A percentile compares a stretch with the other conserved stretches of the same genome.
Conservation (phyloP, 2,329 filamentous ascomycete species). For the Neofusicoccum umdonicola region DNA sequence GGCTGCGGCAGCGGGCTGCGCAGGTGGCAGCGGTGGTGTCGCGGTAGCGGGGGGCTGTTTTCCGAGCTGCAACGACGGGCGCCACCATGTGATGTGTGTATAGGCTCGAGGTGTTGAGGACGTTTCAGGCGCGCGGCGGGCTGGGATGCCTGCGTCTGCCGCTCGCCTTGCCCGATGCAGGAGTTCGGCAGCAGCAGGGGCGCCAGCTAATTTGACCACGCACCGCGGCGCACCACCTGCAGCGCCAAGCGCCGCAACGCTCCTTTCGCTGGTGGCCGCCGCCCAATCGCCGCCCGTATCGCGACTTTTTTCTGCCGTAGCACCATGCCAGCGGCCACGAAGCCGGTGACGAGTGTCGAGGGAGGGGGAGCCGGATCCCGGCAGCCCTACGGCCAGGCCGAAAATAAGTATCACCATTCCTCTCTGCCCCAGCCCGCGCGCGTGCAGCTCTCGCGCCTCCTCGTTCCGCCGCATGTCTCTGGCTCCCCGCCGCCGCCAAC, state of each 20-base stretch:
- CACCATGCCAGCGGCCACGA: background rate
- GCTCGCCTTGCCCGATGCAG: background rate
- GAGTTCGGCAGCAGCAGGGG: background rate
- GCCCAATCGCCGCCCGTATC: background rate
- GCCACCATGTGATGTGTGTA: background rate
- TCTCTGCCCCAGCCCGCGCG: background rate
- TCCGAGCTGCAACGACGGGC: background rate
- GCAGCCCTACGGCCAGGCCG: background rate
- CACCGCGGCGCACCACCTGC: slow-evolving; percentile 2
- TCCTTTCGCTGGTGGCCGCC: background rate
- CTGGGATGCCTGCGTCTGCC: no score
- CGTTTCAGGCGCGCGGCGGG: background rate
- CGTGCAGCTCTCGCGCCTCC: background rate
- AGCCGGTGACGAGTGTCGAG: background rate
- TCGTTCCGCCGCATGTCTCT: background rate
- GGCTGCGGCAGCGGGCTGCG: no score
- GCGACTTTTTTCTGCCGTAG: background rate
- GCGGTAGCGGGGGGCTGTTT: no score
- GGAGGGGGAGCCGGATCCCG: background rate
- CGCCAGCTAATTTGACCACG: background rate
- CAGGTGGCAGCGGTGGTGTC: no score
- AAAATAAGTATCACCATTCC: background rate
- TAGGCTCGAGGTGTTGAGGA: background rate
- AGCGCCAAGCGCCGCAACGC: background rate
- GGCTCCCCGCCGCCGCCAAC: background rate